A percentile compares a stretch with the other conserved stretches of the same genome.
These are phyloP conservation scores for Phytophthora lateralis DNA, from an alignment of 352 stramenopile genomes.

Conservation along the genomic window DNA sequence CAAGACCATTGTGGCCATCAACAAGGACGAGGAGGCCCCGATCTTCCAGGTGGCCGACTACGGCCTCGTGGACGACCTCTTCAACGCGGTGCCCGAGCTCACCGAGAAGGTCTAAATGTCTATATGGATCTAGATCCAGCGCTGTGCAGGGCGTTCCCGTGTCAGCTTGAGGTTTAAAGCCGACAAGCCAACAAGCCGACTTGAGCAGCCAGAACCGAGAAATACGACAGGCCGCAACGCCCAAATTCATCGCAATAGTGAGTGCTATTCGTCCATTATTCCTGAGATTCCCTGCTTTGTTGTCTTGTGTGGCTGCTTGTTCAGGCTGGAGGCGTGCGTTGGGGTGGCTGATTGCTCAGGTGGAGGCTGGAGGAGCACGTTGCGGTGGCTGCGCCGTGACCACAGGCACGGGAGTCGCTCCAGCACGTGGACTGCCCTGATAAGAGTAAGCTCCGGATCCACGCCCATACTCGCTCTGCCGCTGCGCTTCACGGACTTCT, in stretches of 20 bases:
- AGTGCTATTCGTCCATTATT: conserved; percentile 31
- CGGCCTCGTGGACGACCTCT: conserved; percentile 98
- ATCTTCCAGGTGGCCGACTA: conserved; percentile 99
- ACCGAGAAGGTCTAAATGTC: conserved; percentile 97
- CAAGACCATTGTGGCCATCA: conserved; percentile 99
- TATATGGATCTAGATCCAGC: not conserved
- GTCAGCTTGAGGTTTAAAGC: conserved; percentile 10
- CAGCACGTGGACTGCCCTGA: conserved; percentile 16
- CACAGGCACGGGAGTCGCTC: conserved; percentile 21
- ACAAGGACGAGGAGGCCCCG: conserved; percentile 99
- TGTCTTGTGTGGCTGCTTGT: not conserved
- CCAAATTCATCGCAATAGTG: conserved; percentile 33
- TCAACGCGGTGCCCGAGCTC: conserved; percentile 97
- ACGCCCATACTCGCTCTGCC: not conserved
- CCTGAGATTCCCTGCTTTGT: conserved; percentile 4
- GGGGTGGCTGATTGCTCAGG: not conserved
- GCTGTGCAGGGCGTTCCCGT: not conserved
- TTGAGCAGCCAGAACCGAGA: conserved; percentile 11
- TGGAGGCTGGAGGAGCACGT: not conserved
- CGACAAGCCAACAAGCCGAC: too few relatives aligned
- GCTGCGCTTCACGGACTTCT: conserved; percentile 6
- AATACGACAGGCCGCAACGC: conserved; percentile 15
- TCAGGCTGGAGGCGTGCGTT: too few relatives aligned
- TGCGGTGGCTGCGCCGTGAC: conserved; percentile 19
- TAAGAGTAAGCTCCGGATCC: conserved; percentile 6